Evolutionary conservation across 169 alveolate species (phyloP).

Genomic region (Cryptosporidium canis): DNA sequence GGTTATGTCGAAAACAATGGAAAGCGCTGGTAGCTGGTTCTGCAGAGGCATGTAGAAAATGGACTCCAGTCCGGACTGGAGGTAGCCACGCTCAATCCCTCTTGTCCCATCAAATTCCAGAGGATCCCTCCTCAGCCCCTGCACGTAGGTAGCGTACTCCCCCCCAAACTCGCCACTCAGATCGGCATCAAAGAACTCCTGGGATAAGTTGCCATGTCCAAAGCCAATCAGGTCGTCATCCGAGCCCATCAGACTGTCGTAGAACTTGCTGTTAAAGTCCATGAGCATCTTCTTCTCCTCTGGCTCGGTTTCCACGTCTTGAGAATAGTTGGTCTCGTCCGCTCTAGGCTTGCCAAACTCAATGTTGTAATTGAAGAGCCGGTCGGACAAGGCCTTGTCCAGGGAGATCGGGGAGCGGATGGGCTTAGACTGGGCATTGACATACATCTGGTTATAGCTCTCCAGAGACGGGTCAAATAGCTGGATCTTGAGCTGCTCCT

Average conservation of each 20-base stretch:
- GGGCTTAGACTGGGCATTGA: not conserved
- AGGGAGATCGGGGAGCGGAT: not conserved
- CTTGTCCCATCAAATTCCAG: not conserved
- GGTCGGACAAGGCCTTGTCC: not conserved
- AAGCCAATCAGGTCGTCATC: not conserved
- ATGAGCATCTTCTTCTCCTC: not conserved
- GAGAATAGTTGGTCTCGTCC: not conserved
- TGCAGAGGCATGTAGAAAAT: conserved; percentile 46
- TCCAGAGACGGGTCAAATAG: conserved; percentile 32
- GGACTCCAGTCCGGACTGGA: not conserved
- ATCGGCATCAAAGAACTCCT: not conserved
- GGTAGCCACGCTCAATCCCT: not conserved
- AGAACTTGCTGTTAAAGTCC: not conserved
- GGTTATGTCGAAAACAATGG: conserved; percentile 11
- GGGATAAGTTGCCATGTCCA: not conserved
- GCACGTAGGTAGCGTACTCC: not conserved
- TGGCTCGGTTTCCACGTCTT: not conserved
- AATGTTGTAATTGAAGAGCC: not conserved
- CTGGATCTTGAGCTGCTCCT: conserved; percentile 5
- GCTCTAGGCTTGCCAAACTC: not conserved
- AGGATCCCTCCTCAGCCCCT: not conserved
- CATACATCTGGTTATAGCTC: not conserved
- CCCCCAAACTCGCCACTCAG: not conserved
- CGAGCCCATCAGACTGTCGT: not conserved
- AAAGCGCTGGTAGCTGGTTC: conserved; percentile 23